phyloP scores from a whole-genome alignment of 1,139 yeast genomes.

The Saccharomyces hybrid region DNA sequence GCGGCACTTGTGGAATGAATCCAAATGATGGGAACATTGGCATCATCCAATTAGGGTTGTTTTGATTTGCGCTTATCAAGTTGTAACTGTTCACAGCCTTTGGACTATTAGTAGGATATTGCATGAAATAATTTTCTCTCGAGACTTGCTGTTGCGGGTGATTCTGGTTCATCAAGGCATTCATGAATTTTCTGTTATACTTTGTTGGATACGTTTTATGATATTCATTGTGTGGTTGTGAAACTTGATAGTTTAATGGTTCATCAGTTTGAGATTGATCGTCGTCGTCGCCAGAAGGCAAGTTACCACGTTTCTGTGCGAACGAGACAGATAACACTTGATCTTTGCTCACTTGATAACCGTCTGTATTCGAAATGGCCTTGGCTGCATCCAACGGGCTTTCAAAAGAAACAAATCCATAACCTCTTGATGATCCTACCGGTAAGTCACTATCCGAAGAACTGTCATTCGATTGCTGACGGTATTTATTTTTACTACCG shows the following conservation, averaged over 20 bases:
- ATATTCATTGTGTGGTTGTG: neutral
- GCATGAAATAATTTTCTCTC: neutral
- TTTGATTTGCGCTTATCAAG: neutral
- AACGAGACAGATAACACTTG: conserved; percentile 27
- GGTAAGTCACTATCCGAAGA: conserved; percentile 9
- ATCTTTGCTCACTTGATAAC: conserved; percentile 21
- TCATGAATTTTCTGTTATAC: conserved; percentile 13
- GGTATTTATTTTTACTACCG: conserved; percentile 22
- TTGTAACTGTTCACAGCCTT: neutral
- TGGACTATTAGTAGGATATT: neutral
- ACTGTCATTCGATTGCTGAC: conserved; percentile 1
- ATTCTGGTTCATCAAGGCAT: conserved; percentile 10
- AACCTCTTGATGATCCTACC: conserved; percentile 38
- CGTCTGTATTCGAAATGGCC: conserved; percentile 41
- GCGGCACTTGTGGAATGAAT: conserved; percentile 1
- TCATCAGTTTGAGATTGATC: neutral
- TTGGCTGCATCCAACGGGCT: conserved; percentile 42
- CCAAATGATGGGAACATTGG: neutral
- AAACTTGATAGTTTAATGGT: neutral
- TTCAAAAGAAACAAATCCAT: conserved; percentile 46
- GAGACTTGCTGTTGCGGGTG: neutral
- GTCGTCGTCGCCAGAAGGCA: neutral
- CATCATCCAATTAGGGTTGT: neutral
- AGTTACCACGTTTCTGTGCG: conserved; percentile 22
- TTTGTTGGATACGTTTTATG: neutral